A percentile compares a stretch with the other conserved stretches of the same genome.
Conservation (phyloP, 2,329 filamentous ascomycete species). For the Xylariaceae sp. region DNA sequence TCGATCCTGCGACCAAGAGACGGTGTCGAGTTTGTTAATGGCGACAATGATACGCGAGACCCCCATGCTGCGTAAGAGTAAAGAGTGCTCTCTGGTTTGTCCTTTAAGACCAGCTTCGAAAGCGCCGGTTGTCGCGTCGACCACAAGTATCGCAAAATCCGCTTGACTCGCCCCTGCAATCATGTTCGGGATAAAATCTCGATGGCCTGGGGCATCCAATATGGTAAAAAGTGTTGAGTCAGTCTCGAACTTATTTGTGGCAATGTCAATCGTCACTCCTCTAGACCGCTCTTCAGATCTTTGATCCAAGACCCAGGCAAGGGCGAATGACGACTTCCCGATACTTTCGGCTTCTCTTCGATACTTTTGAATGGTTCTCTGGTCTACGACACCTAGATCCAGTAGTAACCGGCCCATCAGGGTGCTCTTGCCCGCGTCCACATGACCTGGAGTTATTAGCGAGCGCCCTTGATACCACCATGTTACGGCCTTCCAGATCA, state of each 20-base stretch:
- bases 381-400: conserved; percentile 86
- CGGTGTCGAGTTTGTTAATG: conserved; percentile 92
- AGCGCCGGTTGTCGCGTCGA: conserved; percentile 87
- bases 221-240: conserved; percentile 88
- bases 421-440: conserved; percentile 97
- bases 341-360: conserved; percentile 87
- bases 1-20: conserved; percentile 79
- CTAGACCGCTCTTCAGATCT: conserved; percentile 85
- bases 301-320: conserved; percentile 97
- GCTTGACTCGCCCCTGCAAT: conserved; percentile 96
- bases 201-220: conserved; percentile 90
- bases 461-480: neutral
- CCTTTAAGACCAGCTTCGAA: conserved; percentile 94
- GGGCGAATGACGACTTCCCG: conserved; percentile 92
- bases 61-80: conserved; percentile 88
- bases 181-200: conserved; percentile 98
- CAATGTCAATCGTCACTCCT: conserved; percentile 96
- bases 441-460: conserved; percentile 69
- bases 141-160: conserved; percentile 92
- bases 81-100: conserved; percentile 91
- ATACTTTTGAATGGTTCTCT: conserved; percentile 87
- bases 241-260: conserved; percentile 93
- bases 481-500: neutral
- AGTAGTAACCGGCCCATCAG: conserved; percentile 94
- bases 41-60: conserved; percentile 87